Evolutionary conservation across 257 asterid species (phyloP).

Genomic region (Solanum ossicruentum): DNA sequence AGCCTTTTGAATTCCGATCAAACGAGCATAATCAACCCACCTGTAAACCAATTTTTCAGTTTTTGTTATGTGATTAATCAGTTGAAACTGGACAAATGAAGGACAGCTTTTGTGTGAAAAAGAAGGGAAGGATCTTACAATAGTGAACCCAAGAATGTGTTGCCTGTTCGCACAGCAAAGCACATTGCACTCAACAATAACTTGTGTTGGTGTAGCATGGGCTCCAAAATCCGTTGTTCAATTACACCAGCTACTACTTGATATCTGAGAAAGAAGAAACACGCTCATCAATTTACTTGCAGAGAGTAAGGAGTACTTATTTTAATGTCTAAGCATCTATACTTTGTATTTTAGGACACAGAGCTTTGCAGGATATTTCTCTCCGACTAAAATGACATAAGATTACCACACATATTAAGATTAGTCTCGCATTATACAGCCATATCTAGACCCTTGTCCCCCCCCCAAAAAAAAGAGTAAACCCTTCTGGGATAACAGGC

Average conservation of each 20-base stretch:
- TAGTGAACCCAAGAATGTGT: constrained; percentile 79
- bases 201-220: constrained; percentile 73
- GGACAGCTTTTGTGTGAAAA: background rate
- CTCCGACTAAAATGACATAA: background rate
- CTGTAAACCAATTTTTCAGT: constrained; percentile 25
- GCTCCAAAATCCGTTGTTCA: constrained; percentile 77
- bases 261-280: constrained; percentile 40
- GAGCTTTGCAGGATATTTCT: background rate
- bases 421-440: background rate
- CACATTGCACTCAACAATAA: constrained; percentile 61
- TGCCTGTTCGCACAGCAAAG: constrained; percentile 94
- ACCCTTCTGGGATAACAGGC: background rate
- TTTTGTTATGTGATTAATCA: background rate
- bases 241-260: constrained; percentile 85
- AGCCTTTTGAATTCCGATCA: constrained; percentile 71
- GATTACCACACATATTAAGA: background rate
- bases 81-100: background rate
- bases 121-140: constrained; percentile 40
- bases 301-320: background rate
- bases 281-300: background rate
- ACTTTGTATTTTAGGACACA: background rate
- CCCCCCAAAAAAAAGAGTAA: background rate
- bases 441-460: background rate
- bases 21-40: constrained; percentile 96
- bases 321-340: background rate